These are phyloP conservation scores for Crassisporium funariophilum DNA, from an alignment of 768 basidiomycete species.

Conservation along the genomic window DNA sequence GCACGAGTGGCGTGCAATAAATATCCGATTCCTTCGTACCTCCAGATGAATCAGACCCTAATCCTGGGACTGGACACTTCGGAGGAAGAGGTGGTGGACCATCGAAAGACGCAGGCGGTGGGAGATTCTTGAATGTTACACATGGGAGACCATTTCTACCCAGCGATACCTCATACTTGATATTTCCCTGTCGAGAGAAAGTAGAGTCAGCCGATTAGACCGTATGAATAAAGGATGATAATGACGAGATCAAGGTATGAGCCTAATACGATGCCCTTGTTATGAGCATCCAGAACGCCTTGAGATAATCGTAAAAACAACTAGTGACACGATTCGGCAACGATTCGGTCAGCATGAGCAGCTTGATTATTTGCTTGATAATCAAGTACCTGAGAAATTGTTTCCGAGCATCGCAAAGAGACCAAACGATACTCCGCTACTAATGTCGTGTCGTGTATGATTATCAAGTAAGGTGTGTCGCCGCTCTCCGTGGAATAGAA, in stretches of 20 bases:
- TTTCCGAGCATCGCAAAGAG: not conserved
- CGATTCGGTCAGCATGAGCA: not conserved
- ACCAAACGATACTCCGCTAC: not conserved
- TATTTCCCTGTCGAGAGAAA: not conserved
- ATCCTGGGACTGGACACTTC: not conserved
- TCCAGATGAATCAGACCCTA: not conserved
- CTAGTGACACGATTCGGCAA: not conserved
- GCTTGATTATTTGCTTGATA: not conserved
- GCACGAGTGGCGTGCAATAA: not conserved
- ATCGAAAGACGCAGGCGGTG: not conserved
- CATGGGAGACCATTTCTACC: not conserved
- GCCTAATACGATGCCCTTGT: not conserved
- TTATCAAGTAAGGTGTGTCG: not conserved
- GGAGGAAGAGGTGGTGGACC: not conserved
- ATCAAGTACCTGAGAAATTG: not conserved
- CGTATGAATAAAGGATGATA: not conserved
- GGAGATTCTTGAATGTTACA: not conserved
- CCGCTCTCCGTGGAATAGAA: not conserved
- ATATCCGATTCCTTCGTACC: not conserved
- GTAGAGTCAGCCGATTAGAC: not conserved
- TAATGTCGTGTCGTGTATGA: not conserved
- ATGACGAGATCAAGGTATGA: not conserved
- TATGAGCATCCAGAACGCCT: not conserved
- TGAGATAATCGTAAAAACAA: not conserved
- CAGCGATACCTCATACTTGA: not conserved